Evolutionary conservation across 2,329 filamentous ascomycete species (phyloP).

Genomic region (Fusarium equiseti): DNA sequence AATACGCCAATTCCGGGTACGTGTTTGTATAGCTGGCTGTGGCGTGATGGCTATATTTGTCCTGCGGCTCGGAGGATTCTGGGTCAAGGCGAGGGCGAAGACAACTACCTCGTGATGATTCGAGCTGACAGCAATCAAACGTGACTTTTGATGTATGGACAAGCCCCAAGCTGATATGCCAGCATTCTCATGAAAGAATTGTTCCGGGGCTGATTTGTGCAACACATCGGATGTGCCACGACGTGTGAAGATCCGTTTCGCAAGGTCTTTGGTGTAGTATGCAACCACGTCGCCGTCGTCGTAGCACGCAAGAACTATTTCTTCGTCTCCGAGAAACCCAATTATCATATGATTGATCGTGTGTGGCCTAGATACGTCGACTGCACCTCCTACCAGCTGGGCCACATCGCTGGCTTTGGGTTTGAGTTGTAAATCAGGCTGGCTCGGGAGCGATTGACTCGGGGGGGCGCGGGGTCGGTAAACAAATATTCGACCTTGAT

Average conservation of each 20-base stretch:
- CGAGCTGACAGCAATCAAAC: slow-evolving; percentile 86
- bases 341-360: slow-evolving; percentile 77
- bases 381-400: slow-evolving; percentile 60
- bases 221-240: slow-evolving; percentile 10
- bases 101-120: slow-evolving; percentile 72
- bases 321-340: slow-evolving; percentile 75
- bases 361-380: slow-evolving; percentile 67
- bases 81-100: slow-evolving; percentile 61
- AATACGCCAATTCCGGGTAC: slow-evolving; percentile 64
- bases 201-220: slow-evolving; percentile 44
- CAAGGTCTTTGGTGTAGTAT: slow-evolving; percentile 72
- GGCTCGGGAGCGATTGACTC: slow-evolving; percentile 61
- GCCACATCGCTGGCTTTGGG: slow-evolving; percentile 58
- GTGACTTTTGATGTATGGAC: slow-evolving; percentile 82
- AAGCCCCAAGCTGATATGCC: slow-evolving; percentile 88
- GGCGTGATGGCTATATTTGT: neutral
- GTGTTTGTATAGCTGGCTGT: slow-evolving; percentile 32
- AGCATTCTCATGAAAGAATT: slow-evolving; percentile 83
- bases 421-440: slow-evolving; percentile 64
- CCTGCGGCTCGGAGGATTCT: slow-evolving; percentile 7
- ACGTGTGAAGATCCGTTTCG: slow-evolving; percentile 56
- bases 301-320: slow-evolving; percentile 75
- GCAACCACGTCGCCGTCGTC: slow-evolving; percentile 82
- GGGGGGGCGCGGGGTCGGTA: slow-evolving; percentile 63
- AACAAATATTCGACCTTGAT: slow-evolving; percentile 67